Evolutionary conservation across 2,329 filamentous ascomycete genomes (phyloP).

Genomic region (Cytospora mali): DNA sequence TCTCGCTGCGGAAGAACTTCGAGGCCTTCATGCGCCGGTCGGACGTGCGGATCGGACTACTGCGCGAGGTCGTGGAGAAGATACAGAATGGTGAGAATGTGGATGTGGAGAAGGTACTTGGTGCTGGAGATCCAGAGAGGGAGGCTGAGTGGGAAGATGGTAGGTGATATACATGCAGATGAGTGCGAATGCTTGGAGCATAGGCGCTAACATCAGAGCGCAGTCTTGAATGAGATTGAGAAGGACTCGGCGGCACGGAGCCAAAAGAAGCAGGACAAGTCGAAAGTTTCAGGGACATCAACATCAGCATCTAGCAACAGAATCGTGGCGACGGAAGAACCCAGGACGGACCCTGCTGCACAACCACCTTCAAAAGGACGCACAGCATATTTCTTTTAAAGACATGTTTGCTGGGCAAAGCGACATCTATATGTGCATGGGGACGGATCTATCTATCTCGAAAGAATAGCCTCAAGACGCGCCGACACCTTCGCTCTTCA

Average conservation of each 20-base stretch:
- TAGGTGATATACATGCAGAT: constrained; percentile 42
- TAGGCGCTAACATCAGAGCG: constrained; percentile 11
- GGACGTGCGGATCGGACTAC: constrained; percentile 73
- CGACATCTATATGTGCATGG: constrained; percentile 26
- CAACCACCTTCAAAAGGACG: constrained; percentile 33
- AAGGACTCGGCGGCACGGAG: constrained; percentile 59
- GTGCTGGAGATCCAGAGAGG: constrained; percentile 72
- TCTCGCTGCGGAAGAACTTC: constrained; percentile 76
- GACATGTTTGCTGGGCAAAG: constrained; percentile 31
- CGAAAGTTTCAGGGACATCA: constrained; percentile 37
- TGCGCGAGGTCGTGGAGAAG: constrained; percentile 75
- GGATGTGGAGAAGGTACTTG: constrained; percentile 80
- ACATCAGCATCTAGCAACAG: constrained; percentile 30
- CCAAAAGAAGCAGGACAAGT: constrained; percentile 46
- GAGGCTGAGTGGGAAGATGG: constrained; percentile 90
- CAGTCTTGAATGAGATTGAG: constrained; percentile 69
- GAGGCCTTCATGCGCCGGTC: constrained; percentile 72
- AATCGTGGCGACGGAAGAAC: constrained; percentile 31
- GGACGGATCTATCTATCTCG: constrained; percentile 42
- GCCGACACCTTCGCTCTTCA: constrained; percentile 36
- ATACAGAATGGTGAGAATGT: constrained; percentile 75
- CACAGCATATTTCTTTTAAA: constrained; percentile 56
- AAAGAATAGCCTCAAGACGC: constrained; percentile 63
- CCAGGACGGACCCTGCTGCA: constrained; percentile 29
- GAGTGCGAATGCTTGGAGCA: constrained; percentile 4